Base-by-base conservation (phyloP, 2,329 filamentous ascomycete species). In the Aspergillus sp. region DNA sequence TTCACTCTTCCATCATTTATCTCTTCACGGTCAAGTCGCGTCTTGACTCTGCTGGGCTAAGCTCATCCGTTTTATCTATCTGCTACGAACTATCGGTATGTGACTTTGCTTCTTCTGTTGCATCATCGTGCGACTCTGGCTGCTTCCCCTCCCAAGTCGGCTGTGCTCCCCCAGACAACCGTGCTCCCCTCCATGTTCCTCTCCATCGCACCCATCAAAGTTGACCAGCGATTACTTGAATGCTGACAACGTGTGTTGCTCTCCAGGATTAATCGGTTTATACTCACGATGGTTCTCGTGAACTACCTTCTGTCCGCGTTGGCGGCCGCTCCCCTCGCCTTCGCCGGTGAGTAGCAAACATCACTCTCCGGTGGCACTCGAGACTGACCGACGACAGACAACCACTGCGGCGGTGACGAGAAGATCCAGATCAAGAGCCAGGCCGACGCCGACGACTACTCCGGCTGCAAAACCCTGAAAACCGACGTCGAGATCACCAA, bases 401-500 rank as follows among this genome's bases (percentile, higher is more conserved):
- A n/a, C n/a, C n/a, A n/a, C 33, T 49, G 45, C 19, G 45, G 47
- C 37, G 17, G 17, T 5, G 48, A 42, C 39, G 44, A 51, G 28
- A 48, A 49, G 33, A 49, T 67, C 57, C 44, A 71, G 63, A 61
- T 67, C 58, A 38, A 78, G 74, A 45, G 69, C 86, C 65, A 70
- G 71, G 58, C 68, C 58, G 65, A 64, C 58, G 73, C 75, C 47
- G 72, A 83, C 53, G 77, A 74, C 36, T 64, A 89, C 39, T 58
- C 71, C 33, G 51, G 55, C 42, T 94, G 88, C 73, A 56, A 63
- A n/a, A 81, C 74, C 35, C 71, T 84, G 55, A 64, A 73, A 32
- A 86, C 82, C 51, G 71, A 74, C 56, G 67, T 94, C 40, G 69
- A 74, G 42, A 71, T 93, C 44, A 70, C 69, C 40, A 66, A 68